Evolutionary conservation across 768 basidiomycete species (phyloP).

Genomic region (Termitomyces sp.): DNA sequence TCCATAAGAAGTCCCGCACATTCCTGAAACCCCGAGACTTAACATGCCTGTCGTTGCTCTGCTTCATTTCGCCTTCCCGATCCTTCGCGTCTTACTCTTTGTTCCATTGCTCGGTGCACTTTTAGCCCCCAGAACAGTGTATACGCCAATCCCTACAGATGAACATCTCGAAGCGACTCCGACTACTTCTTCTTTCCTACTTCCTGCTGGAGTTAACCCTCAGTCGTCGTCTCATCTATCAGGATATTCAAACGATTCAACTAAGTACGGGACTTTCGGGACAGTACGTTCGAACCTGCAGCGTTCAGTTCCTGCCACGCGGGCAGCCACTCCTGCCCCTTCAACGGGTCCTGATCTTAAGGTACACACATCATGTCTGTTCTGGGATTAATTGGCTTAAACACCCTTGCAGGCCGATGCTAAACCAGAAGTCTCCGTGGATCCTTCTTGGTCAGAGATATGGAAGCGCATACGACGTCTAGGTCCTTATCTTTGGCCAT

Average conservation of each 20-base stretch:
- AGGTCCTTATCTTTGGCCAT: conserved; percentile 83
- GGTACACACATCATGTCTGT: conserved; percentile 20
- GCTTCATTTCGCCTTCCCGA: conserved; percentile 46
- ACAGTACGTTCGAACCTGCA: conserved; percentile 43
- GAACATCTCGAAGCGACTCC: conserved; percentile 36
- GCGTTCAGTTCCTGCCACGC: conserved; percentile 50
- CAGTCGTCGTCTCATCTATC: conserved; percentile 45
- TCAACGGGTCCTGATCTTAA: conserved; percentile 34
- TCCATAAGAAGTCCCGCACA: conserved; percentile 18
- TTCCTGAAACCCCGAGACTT: conserved; percentile 26
- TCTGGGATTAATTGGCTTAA: background rate
- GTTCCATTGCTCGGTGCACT: conserved; percentile 57
- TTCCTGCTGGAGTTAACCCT: conserved; percentile 43
- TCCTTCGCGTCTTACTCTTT: conserved; percentile 62
- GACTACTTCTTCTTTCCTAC: conserved; percentile 48
- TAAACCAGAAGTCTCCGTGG: conserved; percentile 50
- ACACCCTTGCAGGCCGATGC: conserved; percentile 25
- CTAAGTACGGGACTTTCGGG: conserved; percentile 77
- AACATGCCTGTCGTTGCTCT: conserved; percentile 23
- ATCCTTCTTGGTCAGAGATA: conserved; percentile 71
- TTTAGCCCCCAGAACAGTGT: conserved; percentile 59
- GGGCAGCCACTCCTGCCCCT: conserved; percentile 44
- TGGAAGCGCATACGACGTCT: conserved; percentile 60
- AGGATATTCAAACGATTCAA: conserved; percentile 32
- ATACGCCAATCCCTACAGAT: conserved; percentile 43